phyloP scores from a whole-genome alignment of 805 yeast species.

The Yamadazyma tumulicola region DNA sequence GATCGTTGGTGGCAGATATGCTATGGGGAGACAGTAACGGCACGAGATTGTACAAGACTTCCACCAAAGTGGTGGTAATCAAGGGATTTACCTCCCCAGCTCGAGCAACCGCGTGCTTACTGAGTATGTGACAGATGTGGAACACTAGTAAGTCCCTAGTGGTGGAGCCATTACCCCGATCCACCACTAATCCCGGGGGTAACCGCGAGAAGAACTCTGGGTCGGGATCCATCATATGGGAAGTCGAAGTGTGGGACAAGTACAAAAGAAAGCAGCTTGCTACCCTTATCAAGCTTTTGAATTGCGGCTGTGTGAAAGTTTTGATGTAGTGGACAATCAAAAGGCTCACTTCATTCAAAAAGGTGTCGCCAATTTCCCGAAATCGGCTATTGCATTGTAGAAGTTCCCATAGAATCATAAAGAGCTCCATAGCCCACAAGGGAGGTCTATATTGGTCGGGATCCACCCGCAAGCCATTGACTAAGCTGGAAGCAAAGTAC shows the following conservation, averaged over 20 bases:
- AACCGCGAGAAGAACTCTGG: conserved; percentile 43
- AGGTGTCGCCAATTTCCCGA: conserved; percentile 34
- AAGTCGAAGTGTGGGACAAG: conserved; percentile 42
- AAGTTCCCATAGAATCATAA: conserved; percentile 71
- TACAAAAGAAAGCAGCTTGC: conserved; percentile 51
- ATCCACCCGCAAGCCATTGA: conserved; percentile 47
- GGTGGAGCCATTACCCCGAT: conserved; percentile 11
- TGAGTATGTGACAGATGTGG: conserved; percentile 46
- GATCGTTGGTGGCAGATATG: conserved; percentile 15
- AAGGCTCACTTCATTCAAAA: conserved; percentile 52
- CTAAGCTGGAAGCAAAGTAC: conserved; percentile 45
- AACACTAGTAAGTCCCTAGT: conserved; percentile 64
- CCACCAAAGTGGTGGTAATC: conserved; percentile 47
- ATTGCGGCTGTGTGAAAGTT: conserved; percentile 39
- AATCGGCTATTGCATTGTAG: conserved; percentile 67
- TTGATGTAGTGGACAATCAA: conserved; percentile 55
- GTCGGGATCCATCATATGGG: conserved; percentile 45
- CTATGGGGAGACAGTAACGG: conserved; percentile 27
- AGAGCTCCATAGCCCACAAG: conserved; percentile 55
- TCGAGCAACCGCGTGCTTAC: conserved; percentile 14
- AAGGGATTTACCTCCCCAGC: conserved; percentile 17
- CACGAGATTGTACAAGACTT: conserved; percentile 59
- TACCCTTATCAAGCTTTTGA: conserved; percentile 45
- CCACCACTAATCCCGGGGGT: conserved; percentile 43
- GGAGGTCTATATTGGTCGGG: conserved; percentile 22